Evolutionary conservation across 192 early-diverging fungal species (phyloP), one percentile per base, ranked within the genome.

Genomic region (Umbelopsis isabellina): DNA sequence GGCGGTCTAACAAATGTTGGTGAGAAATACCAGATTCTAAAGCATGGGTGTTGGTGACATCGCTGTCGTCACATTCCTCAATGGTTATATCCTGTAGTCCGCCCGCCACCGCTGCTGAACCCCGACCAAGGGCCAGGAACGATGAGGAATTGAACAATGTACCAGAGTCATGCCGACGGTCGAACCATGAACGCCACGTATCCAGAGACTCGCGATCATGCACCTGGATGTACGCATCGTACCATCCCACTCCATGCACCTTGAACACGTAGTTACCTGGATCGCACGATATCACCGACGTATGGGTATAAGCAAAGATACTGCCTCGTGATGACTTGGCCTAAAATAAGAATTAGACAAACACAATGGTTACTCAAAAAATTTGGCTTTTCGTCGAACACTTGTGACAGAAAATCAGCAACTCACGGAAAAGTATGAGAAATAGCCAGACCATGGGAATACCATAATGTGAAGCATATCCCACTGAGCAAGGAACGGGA

Each of bases 401-500:
- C 37, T 30, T 41, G 37, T 41, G 6, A 41, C 6, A 41, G 37
- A 51, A 22, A 51, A 20, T 51, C 1, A 51, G 5, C 50, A 46
- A 41, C 68, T 68, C 66, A 78, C 77, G 20, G 77, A 79, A 79
- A 83, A 81, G 35, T 72, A 73, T 8, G 81, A 81, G 35, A 85
- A 83, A 45, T 81, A 83, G 7, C 80, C 74, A 0, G 76, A 73
- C 46, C 69, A 55, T 11, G 84, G 84, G 53, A 81, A 85, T 4
- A 82, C 74, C 49, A 83, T 78, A 12, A 85, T 67, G 35, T 80
- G 77, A 23, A 71, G 52, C 84, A 85, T 85, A 41, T 79, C 72
- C 84, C 84, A 85, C 18, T 78, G 80, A 12, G 84, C 44, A 8
- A 83, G 66, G 58, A 79, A 85, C 8, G 79, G 79, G 25, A 85